Evolutionary conservation across 2,329 filamentous ascomycete genomes (phyloP).

Genomic region (Fusarium anthophilum): DNA sequence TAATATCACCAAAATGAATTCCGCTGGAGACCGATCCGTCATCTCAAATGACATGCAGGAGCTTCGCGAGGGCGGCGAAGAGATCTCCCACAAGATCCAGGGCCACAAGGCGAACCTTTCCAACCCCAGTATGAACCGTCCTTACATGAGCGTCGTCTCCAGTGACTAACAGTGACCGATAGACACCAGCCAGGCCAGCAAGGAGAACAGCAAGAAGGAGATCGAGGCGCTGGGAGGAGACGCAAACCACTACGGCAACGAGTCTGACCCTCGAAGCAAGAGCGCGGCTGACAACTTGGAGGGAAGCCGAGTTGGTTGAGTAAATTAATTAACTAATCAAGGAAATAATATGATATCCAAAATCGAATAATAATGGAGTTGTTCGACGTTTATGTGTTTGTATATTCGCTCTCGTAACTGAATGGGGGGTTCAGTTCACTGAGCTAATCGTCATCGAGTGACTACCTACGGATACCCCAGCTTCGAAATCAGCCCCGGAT

Average conservation of each 20-base stretch:
- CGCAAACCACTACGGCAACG: constrained; percentile 53
- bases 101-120: constrained; percentile 59
- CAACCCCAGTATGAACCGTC: constrained; percentile 52
- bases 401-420: not conserved
- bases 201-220: constrained; percentile 53
- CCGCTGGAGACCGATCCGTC: constrained; percentile 51
- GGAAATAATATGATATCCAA: not conserved
- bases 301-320: constrained; percentile 46
- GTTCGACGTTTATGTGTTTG: not conserved
- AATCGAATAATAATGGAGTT: not conserved
- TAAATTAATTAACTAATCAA: not conserved
- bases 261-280: constrained; percentile 54
- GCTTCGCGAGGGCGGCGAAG: constrained; percentile 43
- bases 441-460: not conserved
- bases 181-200: constrained; percentile 57
- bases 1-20: constrained; percentile 32
- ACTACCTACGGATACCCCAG: not conserved
- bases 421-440: not conserved
- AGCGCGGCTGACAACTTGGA: constrained; percentile 52
- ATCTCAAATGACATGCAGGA: constrained; percentile 55
- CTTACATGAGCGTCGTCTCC: not conserved
- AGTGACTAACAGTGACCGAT: not conserved
- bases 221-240: constrained; percentile 56
- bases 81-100: constrained; percentile 42
- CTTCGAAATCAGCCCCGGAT: constrained; percentile 9